phyloP scores from a whole-genome alignment of 2,329 filamentous ascomycete species.

The Trichoderma breve region DNA sequence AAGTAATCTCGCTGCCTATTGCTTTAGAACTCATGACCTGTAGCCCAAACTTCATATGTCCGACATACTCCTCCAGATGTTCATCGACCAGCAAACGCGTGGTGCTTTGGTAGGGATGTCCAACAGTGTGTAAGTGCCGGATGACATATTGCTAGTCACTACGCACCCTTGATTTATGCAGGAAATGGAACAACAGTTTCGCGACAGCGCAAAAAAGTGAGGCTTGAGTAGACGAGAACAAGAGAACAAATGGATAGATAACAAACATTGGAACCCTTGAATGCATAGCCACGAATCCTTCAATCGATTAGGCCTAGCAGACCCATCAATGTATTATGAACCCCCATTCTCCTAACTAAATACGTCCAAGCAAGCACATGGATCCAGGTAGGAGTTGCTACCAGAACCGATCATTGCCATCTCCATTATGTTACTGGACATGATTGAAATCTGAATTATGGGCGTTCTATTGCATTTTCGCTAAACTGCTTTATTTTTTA shows the following conservation, averaged over 20 bases:
- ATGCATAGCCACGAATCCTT: not conserved
- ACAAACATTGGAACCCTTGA: not conserved
- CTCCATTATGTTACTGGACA: not conserved
- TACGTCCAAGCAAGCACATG: not conserved
- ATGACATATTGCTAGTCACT: not conserved
- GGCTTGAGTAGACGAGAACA: not conserved
- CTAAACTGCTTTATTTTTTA: not conserved
- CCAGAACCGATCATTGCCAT: not conserved
- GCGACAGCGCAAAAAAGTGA: not conserved
- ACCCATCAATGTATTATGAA: not conserved
- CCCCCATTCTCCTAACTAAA: not conserved
- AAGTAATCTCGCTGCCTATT: not conserved
- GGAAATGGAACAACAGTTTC: not conserved
- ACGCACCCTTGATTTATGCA: not conserved
- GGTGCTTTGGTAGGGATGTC: constrained; percentile 8
- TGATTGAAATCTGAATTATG: not conserved
- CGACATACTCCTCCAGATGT: constrained; percentile 5
- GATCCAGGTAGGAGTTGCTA: not conserved
- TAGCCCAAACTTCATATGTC: too few relatives aligned
- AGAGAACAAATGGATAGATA: not conserved
- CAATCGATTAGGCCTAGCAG: not conserved
- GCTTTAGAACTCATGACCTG: not conserved
- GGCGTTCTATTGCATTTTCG: not conserved
- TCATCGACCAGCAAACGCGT: constrained; percentile 8
- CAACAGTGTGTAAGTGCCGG: not conserved